phyloP scores from a whole-genome alignment of 129 eudicot species.

The Flaveria trinervia region DNA sequence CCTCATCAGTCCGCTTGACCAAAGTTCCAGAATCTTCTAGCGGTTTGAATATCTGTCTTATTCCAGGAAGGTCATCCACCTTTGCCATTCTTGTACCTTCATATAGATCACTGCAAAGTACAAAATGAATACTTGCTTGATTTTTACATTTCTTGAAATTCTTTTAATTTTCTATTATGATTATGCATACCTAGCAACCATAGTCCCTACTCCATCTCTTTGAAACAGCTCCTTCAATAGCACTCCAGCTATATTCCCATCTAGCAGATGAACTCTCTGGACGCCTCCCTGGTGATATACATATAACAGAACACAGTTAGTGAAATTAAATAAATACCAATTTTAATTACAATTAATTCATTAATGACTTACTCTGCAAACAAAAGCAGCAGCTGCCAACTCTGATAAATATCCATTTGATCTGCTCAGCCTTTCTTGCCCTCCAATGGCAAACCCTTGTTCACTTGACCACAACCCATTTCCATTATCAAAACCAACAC shows the following conservation, averaged over 20 bases:
- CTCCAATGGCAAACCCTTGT: conserved; percentile 97
- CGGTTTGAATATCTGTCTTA: conserved; percentile 71
- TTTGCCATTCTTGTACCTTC: conserved; percentile 94
- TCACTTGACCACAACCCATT: conserved; percentile 88
- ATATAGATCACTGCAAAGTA: conserved; percentile 72
- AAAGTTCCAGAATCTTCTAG: conserved; percentile 89
- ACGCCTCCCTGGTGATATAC: conserved; percentile 81
- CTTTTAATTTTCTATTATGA: not conserved
- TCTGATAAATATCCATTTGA: conserved; percentile 86
- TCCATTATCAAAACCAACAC: conserved; percentile 91
- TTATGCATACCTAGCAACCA: conserved; percentile 88
- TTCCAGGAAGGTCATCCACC: conserved; percentile 62
- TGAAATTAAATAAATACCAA: not conserved
- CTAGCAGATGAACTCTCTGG: conserved; percentile 89
- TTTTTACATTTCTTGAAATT: not conserved
- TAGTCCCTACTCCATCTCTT: conserved; percentile 97
- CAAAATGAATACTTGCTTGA: conserved; percentile 15
- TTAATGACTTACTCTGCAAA: conserved; percentile 72
- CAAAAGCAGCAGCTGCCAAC: conserved; percentile 98
- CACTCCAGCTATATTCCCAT: conserved; percentile 87
- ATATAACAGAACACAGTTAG: conserved; percentile 4
- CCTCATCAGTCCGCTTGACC: conserved; percentile 78
- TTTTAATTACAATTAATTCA: not conserved
- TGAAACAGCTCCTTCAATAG: conserved; percentile 81
- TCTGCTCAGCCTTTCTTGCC: conserved; percentile 79